Evolutionary conservation across 225 moss, liverwort and hornwort genomes (phyloP).

Genomic region (Polytrichum formosum): DNA sequence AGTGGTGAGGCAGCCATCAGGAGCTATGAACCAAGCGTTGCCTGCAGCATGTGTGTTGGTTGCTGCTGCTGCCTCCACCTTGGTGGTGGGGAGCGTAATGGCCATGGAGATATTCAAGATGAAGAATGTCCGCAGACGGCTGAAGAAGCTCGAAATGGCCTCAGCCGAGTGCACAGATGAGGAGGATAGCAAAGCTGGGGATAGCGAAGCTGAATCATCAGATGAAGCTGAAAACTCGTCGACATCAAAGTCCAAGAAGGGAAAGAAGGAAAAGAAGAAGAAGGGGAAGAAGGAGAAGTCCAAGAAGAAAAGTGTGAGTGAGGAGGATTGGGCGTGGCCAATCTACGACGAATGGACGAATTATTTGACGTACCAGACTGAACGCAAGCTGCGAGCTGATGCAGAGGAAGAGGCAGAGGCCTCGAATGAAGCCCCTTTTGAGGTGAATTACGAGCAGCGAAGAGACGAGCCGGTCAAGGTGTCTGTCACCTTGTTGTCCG

Average conservation of each 20-base stretch:
- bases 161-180: not conserved
- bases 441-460: conserved; percentile 23
- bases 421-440: conserved; percentile 17
- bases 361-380: not conserved
- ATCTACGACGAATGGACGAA: conserved; percentile 35
- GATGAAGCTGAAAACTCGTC: not conserved
- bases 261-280: conserved; percentile 11
- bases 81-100: conserved; percentile 14
- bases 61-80: conserved; percentile 15
- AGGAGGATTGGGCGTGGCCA: conserved; percentile 44
- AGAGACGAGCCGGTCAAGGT: conserved; percentile 24
- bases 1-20: not conserved
- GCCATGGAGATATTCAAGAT: conserved; percentile 30
- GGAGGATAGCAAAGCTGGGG: not conserved
- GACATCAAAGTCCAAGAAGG: not conserved
- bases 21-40: conserved; percentile 21
- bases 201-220: not conserved
- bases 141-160: conserved; percentile 14
- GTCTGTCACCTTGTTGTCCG: conserved; percentile 21
- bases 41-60: conserved; percentile 21
- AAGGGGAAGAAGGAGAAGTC: conserved; percentile 12
- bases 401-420: not conserved
- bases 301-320: conserved; percentile 25
- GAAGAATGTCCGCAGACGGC: conserved; percentile 13
- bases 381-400: conserved; percentile 26